Base-by-base conservation (phyloP, 2,329 filamentous ascomycete genomes). In the Pseudogymnoascus sp. region DNA sequence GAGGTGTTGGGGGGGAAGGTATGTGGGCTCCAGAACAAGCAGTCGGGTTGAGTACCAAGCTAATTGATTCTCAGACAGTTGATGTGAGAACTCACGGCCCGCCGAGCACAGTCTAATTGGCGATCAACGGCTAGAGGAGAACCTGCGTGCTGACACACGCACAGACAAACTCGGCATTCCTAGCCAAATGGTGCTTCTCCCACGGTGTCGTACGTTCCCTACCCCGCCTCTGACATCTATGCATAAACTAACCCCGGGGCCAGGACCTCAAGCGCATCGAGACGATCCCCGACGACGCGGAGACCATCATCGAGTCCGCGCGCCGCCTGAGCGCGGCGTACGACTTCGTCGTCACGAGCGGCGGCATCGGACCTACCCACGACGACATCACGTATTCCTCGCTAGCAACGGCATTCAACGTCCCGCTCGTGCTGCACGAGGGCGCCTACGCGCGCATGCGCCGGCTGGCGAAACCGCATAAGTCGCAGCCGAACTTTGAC, bases 331-430 rank as follows among this genome's bases (percentile, higher is more conserved):
- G 90, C 70, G 80, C 82, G 59, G 86, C 83, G 65, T 97, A 97
- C 72, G 94, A 97, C 74, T 90, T 97, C 72, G 90, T 99, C 50
- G 90, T 97, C 4, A 97, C 94, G 6, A 94, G 89, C 68, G 93
- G 94, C 66, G 93, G 94, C 30, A 97, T 99, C 70, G 93, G 93
- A 9, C 94, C 94, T 66, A 97, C 93, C 61, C 93, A 97, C 78
- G 94, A 99, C 74, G 94, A 99, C 72, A 97, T 97, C 67, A 97
- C 94, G 25, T 99, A 99, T 76, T 81, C 89, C 70, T 93, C 91
- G 38, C 95, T 99, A 72, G 92, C 90, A 65, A 91, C 91, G 72
- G 94, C 92, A 6, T 97, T 97, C 73, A 76, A 79, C 43, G 79
- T 97, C 6, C 83, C 86, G 12, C 78, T 97, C 16, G 82, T 86